Base-by-base conservation (phyloP, 176 grass and related monocot genomes). In the Zea luxurians region DNA sequence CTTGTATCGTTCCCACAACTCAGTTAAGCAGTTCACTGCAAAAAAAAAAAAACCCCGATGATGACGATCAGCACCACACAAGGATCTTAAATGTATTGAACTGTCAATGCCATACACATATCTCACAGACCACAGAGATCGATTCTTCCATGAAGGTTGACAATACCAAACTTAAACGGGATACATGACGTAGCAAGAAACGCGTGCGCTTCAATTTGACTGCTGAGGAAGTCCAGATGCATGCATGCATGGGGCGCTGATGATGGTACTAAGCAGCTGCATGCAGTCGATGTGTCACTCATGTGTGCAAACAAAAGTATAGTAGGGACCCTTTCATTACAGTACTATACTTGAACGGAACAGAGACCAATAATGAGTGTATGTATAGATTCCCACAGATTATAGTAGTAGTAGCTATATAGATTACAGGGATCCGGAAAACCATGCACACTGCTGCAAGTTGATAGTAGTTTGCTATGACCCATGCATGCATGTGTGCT, bases 391-490 rank as follows among this genome's bases (percentile, higher is more conserved):
- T 27, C 17, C 54, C 54, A 20, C 47, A 41, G 21, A 50, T 17
- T 53, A 13, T 50, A 27, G 27, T 27, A 27, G 27, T 27, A 27
- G 27, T 27, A 27, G 27, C 27, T 27, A 27, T 27, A 27, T 27
- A 27, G 27, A 27, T 27, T 27, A 27, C 0, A 27, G 27, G 27
- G 27, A 27, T 27, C 27, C 27, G 27, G 27, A 54, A 78, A 64
- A 84, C 82, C 57, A 37, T 55, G 38, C 60, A 67, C 8, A 77
- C 27, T 27, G 27, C 27, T 27, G 27, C 27, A 27, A 48, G 74
- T 37, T 45, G 42, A 12, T 67, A 58, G 61, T 49, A 54, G 52
- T 68, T 77, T 27, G 13, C 5, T 8, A 47, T 45, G 37, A 0
- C 61, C 13, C 18, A 35, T 8, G 17, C 7, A 58, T 60, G 18